These are phyloP conservation scores for Cercospora sp. DNA, from an alignment of 2,329 filamentous ascomycete species.

Conservation along the genomic window DNA sequence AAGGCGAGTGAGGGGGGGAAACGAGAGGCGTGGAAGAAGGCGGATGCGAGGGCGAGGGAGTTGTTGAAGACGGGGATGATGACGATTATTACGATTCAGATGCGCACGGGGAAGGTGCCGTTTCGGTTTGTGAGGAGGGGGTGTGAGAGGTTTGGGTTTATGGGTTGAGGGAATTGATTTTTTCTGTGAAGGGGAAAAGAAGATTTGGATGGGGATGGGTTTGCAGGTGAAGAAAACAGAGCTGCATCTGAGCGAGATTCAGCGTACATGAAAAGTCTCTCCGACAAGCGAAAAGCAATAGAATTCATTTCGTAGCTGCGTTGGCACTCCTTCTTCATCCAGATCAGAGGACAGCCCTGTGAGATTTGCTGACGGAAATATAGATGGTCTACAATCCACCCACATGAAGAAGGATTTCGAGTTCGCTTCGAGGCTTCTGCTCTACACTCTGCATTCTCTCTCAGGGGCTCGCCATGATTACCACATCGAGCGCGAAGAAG, in stretches of 20 bases:
- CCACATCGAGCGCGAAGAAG: too few species aligned
- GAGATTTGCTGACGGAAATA: not conserved
- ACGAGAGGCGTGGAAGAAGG: slow-evolving; percentile 60
- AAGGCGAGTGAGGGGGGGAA: slow-evolving; percentile 50
- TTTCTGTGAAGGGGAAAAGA: not conserved
- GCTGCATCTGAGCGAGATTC: not conserved
- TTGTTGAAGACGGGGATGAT: slow-evolving; percentile 57
- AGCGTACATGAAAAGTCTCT: not conserved
- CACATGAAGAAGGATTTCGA: too few species aligned
- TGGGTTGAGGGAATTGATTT: not conserved
- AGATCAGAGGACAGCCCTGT: not conserved
- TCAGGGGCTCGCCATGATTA: too few species aligned
- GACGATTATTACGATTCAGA: slow-evolving; percentile 70
- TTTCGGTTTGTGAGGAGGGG: slow-evolving; percentile 69
- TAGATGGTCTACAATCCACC: not conserved
- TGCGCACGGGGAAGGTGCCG: slow-evolving; percentile 64
- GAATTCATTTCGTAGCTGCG: not conserved
- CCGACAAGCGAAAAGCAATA: not conserved
- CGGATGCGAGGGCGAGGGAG: slow-evolving; percentile 55
- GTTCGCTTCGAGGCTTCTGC: too few species aligned
- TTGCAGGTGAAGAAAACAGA: not conserved
- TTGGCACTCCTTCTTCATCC: not conserved
- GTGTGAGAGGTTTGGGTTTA: slow-evolving; percentile 61
- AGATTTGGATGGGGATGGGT: not conserved
- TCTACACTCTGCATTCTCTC: not conserved